Evolutionary conservation across 176 grass and related monocot species (phyloP).

Genomic region (Tillandsia fasciculata): DNA sequence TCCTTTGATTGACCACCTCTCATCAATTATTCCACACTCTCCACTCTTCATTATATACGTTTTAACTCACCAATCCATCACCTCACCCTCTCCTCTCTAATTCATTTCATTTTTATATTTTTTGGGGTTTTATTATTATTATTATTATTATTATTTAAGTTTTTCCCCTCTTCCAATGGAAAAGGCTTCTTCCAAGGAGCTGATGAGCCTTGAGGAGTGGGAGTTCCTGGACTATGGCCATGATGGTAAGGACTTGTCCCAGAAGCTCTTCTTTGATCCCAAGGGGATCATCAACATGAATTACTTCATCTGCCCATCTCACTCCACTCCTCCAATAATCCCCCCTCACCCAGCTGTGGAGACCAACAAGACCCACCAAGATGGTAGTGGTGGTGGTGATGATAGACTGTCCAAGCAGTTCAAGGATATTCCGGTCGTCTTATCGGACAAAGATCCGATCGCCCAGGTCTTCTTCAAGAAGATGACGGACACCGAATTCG

Average conservation of each 20-base stretch:
- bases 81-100: not conserved
- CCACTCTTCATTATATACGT: too few species aligned
- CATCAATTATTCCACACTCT: too few species aligned
- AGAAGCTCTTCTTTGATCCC: constrained; percentile 21
- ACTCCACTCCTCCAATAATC: constrained; percentile 1
- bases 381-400: not conserved
- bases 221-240: constrained; percentile 45
- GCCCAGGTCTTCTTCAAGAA: constrained; percentile 24
- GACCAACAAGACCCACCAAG: too few species aligned
- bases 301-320: constrained; percentile 36
- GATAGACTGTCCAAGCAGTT: constrained; percentile 6
- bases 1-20: too few species aligned
- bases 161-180: constrained; percentile 22
- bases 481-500: constrained; percentile 7
- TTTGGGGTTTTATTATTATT: too few species aligned
- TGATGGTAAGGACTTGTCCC: constrained; percentile 21
- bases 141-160: not conserved
- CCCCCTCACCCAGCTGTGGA: not conserved
- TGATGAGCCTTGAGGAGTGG: constrained; percentile 71
- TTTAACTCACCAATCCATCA: not conserved
- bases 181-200: constrained; percentile 20
- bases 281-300: constrained; percentile 47
- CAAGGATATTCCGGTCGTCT: constrained; percentile 32
- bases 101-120: too few species aligned
- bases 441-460: not conserved